phyloP scores from a whole-genome alignment of 140 eudicot species.

The Flaveria floridana region DNA sequence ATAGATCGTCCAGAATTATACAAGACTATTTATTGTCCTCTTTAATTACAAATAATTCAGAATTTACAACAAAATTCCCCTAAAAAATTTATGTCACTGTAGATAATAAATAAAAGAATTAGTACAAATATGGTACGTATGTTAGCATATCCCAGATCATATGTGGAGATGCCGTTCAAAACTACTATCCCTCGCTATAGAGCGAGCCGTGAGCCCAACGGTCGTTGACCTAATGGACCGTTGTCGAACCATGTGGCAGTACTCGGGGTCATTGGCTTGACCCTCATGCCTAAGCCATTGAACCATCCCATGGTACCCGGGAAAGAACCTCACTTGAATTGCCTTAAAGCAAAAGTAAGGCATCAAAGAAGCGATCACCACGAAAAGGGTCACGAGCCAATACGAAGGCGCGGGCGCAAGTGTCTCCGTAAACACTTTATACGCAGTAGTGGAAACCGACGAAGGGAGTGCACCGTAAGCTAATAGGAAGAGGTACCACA shows the following conservation, averaged over 20 bases:
- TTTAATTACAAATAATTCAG: background rate
- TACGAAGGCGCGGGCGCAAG: constrained; percentile 34
- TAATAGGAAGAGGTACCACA: constrained; percentile 54
- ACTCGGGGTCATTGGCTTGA: constrained; percentile 39
- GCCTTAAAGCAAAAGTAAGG: constrained; percentile 45
- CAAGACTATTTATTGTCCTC: background rate
- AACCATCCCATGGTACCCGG: constrained; percentile 47
- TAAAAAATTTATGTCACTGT: background rate
- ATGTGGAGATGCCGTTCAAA: constrained; percentile 31
- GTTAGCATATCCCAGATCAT: constrained; percentile 2
- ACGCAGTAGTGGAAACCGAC: constrained; percentile 43
- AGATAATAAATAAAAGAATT: background rate
- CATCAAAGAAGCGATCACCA: constrained; percentile 38
- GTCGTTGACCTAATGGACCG: constrained; percentile 37
- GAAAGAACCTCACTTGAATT: constrained; percentile 46
- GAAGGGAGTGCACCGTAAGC: constrained; percentile 41
- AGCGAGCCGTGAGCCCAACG: constrained; percentile 41
- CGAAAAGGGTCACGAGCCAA: constrained; percentile 48
- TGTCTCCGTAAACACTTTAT: constrained; percentile 41
- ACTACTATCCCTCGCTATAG: constrained; percentile 49
- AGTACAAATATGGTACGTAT: background rate
- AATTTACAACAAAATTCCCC: background rate
- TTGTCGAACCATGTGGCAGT: constrained; percentile 36
- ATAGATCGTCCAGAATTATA: background rate
- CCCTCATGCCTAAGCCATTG: constrained; percentile 50